Conservation (phyloP, 495 filamentous ascomycete genomes). For the Lentithecium fluviatile region DNA sequence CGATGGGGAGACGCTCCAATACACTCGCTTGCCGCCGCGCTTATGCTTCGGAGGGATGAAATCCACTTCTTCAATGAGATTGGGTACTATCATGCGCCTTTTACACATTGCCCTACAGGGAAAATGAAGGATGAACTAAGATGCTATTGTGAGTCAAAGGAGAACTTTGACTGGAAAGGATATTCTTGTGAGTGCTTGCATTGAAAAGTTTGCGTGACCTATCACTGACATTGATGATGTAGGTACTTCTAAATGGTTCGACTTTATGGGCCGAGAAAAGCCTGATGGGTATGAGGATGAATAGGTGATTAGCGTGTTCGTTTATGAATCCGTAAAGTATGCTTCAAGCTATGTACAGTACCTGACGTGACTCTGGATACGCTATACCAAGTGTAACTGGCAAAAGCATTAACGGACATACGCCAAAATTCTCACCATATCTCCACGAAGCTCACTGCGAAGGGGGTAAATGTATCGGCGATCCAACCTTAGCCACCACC, state of each 20-base stretch:
- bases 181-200: slow-evolving; percentile 88
- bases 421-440: no score
- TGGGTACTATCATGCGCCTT: slow-evolving; percentile 93
- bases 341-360: no score
- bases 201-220: no score
- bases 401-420: no score
- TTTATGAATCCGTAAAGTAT: no score
- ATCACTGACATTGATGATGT: not conserved
- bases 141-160: slow-evolving; percentile 87
- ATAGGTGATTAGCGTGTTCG: no score
- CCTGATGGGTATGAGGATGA: not conserved
- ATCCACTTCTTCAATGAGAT: slow-evolving; percentile 98
- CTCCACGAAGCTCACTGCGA: no score
- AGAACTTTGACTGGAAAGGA: slow-evolving; percentile 98
- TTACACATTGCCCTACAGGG: slow-evolving; percentile 90
- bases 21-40: slow-evolving; percentile 80
- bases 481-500: no score
- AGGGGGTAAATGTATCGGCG: no score
- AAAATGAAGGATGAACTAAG: slow-evolving; percentile 78
- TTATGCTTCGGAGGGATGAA: slow-evolving; percentile 82
- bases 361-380: no score
- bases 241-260: not conserved
- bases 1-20: slow-evolving; percentile 63
- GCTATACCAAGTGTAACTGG: no score
- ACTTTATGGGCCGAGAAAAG: not conserved